Base-by-base conservation (phyloP, 139 green algal species). In the Chlamydomonas incerta region DNA sequence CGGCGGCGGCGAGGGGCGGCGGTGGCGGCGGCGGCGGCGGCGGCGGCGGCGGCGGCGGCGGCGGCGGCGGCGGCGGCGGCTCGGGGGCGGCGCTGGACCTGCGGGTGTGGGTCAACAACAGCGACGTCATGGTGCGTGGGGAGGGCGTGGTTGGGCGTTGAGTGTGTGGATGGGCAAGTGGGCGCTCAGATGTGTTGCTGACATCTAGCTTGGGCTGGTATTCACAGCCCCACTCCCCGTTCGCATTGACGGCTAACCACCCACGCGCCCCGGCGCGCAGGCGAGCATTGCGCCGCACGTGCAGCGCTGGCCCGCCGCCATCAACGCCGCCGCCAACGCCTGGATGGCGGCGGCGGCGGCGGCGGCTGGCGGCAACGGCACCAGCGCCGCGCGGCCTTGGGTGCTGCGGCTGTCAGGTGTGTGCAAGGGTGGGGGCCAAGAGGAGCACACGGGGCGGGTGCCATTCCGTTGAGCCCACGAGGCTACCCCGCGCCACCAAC, bases 291-390 rank as follows among this genome's bases (percentile, higher is more conserved):
- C 88, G 3, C 92, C 92, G 4, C 68, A 80, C 34, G 87, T 96
- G 33, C 93, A 96, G 89, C 90, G 94, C 68, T 95, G 90, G 88
- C 83, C 88, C 31, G 88, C 90, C 46, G 73, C 94, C 34, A 72
- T 96, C 57, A 95, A 96, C 82, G 62, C 93, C 31, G 94, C 91
- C 21, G 62, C 91, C 35, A 92, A 95, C 55, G 94, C 94, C 1
- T 96, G 80, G 80, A 18, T 86, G 52, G 8, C 5, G 20, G 65
- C 17, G 17, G 34, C 55, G 17, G 60, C 75, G 28, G 34, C 15
- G 34, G 37, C 60, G 24, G 9, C 13, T 31, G 28, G 68, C 60
- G 18, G 28, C 23, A 2, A 21, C 60, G 24, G 24, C 18, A 15
- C 2, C 18, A 23, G 60, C 23, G 60, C 18, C 60, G 23, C 60